Conservation (phyloP, 441 rosid genomes). For the Cnidoscolus chayamansa region DNA sequence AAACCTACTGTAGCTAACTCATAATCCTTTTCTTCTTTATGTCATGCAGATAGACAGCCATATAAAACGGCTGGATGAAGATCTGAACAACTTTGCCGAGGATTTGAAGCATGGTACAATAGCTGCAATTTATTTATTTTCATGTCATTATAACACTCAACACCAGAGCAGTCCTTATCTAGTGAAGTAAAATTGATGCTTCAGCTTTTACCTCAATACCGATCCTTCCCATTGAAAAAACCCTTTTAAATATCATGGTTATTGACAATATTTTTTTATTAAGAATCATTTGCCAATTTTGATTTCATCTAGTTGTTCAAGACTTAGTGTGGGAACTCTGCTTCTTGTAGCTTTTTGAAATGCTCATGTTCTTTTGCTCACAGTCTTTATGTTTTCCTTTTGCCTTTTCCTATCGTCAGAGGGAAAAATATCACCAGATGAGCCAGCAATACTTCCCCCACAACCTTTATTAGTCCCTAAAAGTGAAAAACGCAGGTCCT, state of each 20-base stretch:
- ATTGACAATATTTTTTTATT: too few relatives aligned
- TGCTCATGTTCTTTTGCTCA: conserved; percentile 13
- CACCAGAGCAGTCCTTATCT: background rate
- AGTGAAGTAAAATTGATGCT: background rate
- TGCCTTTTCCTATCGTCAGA: conserved; percentile 36
- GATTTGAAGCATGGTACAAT: conserved; percentile 85
- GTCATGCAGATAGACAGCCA: conserved; percentile 88
- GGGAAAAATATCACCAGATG: conserved; percentile 84
- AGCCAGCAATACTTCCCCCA: conserved; percentile 91
- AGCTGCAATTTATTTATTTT: conserved; percentile 11
- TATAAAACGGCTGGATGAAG: conserved; percentile 88
- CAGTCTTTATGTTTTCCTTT: conserved; percentile 15
- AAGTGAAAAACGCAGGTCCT: conserved; percentile 63
- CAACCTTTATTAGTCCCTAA: conserved; percentile 78
- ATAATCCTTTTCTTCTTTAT: background rate
- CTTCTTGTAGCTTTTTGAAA: conserved; percentile 14
- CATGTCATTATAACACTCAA: background rate
- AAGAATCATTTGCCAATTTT: background rate
- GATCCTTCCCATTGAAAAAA: background rate
- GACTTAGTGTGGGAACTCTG: background rate
- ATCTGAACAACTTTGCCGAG: conserved; percentile 83
- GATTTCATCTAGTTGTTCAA: conserved; percentile 12
- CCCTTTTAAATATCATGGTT: too few relatives aligned
- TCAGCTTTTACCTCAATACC: background rate
- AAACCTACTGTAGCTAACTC: background rate